Evolutionary conservation across 306 rosid genomes (phyloP).

Genomic region (Boehmeria nivea): DNA sequence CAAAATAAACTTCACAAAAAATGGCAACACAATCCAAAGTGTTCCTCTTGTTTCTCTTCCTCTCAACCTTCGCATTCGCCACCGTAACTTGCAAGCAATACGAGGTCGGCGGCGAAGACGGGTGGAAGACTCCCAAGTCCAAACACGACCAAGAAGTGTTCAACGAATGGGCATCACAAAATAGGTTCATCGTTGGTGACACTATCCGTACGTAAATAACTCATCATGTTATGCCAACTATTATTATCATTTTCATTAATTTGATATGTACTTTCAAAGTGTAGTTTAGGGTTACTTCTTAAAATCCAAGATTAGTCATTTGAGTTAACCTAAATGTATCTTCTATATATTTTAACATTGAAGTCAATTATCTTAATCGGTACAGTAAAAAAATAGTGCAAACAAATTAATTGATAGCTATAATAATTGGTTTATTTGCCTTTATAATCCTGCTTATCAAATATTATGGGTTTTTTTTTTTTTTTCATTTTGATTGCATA

Average conservation of each 20-base stretch:
- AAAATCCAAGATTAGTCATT: too few species aligned
- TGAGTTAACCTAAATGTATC: too few species aligned
- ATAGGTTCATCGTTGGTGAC: constrained; percentile 62
- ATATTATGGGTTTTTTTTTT: too few species aligned
- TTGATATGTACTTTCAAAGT: too few species aligned
- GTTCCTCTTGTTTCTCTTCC: constrained; percentile 26
- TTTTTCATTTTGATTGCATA: too few species aligned
- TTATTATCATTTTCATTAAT: not conserved
- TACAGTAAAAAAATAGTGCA: too few species aligned
- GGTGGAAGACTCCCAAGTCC: constrained; percentile 61
- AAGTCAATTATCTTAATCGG: too few species aligned
- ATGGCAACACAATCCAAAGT: constrained; percentile 18
- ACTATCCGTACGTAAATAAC: constrained; percentile 51
- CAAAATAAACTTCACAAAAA: not conserved
- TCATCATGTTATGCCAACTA: not conserved
- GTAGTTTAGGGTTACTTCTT: too few species aligned
- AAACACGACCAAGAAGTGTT: constrained; percentile 38
- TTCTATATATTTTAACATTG: too few species aligned
- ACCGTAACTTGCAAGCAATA: constrained; percentile 35
- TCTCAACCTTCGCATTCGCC: constrained; percentile 15
- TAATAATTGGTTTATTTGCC: too few species aligned
- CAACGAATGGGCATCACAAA: constrained; percentile 70
- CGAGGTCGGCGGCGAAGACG: constrained; percentile 58
- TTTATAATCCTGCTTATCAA: too few species aligned
- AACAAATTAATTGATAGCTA: too few species aligned